Conservation (phyloP, 2,329 filamentous ascomycete species). For the Leptoxyphium fumago region DNA sequence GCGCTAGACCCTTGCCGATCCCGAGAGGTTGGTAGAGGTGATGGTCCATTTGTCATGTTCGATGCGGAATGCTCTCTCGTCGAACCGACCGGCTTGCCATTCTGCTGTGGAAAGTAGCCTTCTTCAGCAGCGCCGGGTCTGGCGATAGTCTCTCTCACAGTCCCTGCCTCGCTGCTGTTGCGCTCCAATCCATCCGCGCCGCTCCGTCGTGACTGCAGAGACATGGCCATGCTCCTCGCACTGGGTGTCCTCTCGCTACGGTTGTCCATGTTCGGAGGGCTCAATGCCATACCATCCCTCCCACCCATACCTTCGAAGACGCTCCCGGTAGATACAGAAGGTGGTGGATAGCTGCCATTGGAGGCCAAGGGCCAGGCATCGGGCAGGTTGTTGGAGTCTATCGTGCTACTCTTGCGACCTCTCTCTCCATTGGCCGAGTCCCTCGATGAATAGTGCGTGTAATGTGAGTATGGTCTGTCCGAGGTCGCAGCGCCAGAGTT, state of each 20-base stretch:
- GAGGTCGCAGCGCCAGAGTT: background rate
- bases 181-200: slow-evolving; percentile 16
- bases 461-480: background rate
- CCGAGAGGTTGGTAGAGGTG: slow-evolving; percentile 4
- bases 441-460: background rate
- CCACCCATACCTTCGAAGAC: slow-evolving; percentile 23
- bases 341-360: slow-evolving; percentile 15
- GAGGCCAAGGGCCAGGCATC: slow-evolving; percentile 16
- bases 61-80: slow-evolving; percentile 9
- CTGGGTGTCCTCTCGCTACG: slow-evolving; percentile 12
- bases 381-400: slow-evolving; percentile 9
- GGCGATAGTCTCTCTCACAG: slow-evolving; percentile 12
- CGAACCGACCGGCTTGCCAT: slow-evolving; percentile 22
- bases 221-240: slow-evolving; percentile 23
- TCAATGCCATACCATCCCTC: slow-evolving; percentile 15
- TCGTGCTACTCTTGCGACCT: background rate
- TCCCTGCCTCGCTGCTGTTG: slow-evolving; percentile 11
- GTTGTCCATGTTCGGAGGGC: slow-evolving; percentile 10
- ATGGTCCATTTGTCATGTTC: slow-evolving; percentile 8
- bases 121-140: slow-evolving; percentile 24
- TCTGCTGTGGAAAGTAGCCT: slow-evolving; percentile 30
- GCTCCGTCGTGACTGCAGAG: slow-evolving; percentile 15
- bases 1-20: slow-evolving; percentile 8
- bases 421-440: background rate
- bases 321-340: slow-evolving; percentile 21